Evolutionary conservation across 106 monocot genomes (phyloP), one percentile per base, ranked within the genome.

Genomic region (Xerophyta viscosa): DNA sequence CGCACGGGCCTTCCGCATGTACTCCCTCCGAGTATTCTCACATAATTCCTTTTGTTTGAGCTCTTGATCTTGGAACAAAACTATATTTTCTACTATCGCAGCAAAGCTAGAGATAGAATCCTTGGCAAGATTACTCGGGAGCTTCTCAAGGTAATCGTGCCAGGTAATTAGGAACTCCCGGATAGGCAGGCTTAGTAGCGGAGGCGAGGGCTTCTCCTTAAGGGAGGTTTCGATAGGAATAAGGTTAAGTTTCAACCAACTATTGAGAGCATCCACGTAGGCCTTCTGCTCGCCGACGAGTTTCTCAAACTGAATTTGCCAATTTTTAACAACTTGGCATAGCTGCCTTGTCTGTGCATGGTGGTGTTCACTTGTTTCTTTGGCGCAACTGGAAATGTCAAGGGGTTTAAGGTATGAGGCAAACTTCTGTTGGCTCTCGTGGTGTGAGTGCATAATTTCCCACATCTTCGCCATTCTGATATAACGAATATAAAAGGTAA

Each of bases 381-480:
- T 65, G 2, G 85, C 75, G 43, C 78, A 31, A 37, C 70, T 39
- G 4, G 82, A 66, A 20, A 68, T 46, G 39, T 88, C 76, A 11
- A 78, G 48, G 24, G 56, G 41, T 68, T 51, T 69, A 31, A 88
- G 67, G 1, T 39, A 66, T 8, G 44, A 5, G 3, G 74, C 72
- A 27, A 82, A 58, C 55, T 73, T 70, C 6, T 43, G 41, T 62
- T 96, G 88, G 49, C 8, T 52, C 2, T 9, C 22, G 54, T 96
- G 94, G 51, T 96, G 84, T 13, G 5, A 0, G 24, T 58, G 52
- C 88, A 96, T 96, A 2, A 66, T 18, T 58, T 70, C 73, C 94
- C 94, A 96, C 94, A 96, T 96, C 50, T 43, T 67, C 1, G 72
- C 75, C 94, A 85, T 81, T 56, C 94, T 96, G 62, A n/a, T n/a